Evolutionary conservation across 352 stramenopile species (phyloP), one percentile per base, ranked within the genome.

Genomic region (Phytophthora boehmeriae): DNA sequence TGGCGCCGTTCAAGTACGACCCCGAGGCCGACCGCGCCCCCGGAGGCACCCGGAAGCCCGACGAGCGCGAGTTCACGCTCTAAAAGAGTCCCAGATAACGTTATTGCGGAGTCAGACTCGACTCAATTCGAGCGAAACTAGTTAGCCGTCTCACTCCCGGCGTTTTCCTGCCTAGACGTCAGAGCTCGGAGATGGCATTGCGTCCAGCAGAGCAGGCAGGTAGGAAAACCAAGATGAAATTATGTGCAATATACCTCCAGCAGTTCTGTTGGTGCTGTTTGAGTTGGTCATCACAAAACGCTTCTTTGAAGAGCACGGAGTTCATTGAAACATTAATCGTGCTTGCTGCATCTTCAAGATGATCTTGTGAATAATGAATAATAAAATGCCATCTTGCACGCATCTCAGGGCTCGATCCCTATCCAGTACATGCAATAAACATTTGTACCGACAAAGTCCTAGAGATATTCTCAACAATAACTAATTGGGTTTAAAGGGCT

Each of bases 61-160:
- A 78, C 38, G 64, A 78, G 32, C 69, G 69, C 49, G 69, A 78
- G 47, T 78, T 78, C 42, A 73, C 69, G 49, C 57, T 78, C 19
- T 78, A 38, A 68, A n/a, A 11, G 10, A 56, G 46, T 19, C 25
- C 57, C 23, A 54, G 52, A 63, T 72, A 64, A 72, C 59, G 58
- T 68, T 68, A 68, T 63, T 64, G 51, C 58, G 59, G 52, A 59
- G 50, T 49, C 28, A 55, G 44, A 28, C 23, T 46, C 54, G 20
- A 43, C 54, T 28, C 42, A 32, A 35, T 8, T 20, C 43, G 19
- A 30, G 62, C 52, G 53, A 25, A 66, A 63, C 57, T 67, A 59
- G 56, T 60, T 60, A 66, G 43, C 41, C 52, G 56, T 16, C 34
- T 19, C 19, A 23, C 49, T n/a, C 41, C 35, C n/a, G 23, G 42